These are phyloP conservation scores for Gloeostereum incarnatum DNA, from an alignment of 768 basidiomycete species.

Conservation along the genomic window DNA sequence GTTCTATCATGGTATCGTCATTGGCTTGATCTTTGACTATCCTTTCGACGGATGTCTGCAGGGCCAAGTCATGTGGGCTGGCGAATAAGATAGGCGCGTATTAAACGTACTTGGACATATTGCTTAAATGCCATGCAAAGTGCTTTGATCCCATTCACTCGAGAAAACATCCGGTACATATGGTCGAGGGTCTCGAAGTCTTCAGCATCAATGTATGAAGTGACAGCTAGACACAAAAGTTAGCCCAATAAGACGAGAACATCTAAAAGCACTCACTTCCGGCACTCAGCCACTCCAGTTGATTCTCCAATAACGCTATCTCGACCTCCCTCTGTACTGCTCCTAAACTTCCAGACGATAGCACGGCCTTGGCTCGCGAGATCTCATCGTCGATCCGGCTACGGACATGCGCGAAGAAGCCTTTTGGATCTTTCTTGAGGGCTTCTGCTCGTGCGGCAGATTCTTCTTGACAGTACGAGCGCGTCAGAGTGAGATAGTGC, in stretches of 20 bases:
- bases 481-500: conserved; percentile 39
- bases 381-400: conserved; percentile 46
- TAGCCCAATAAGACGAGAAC: too few relatives aligned
- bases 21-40: conserved; percentile 54
- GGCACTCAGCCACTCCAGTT: conserved; percentile 43
- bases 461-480: conserved; percentile 44
- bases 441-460: conserved; percentile 27
- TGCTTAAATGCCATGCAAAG: conserved; percentile 55
- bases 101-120: conserved; percentile 42
- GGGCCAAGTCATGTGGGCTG: background rate
- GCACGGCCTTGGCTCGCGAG: conserved; percentile 38
- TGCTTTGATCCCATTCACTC: conserved; percentile 42
- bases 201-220: conserved; percentile 37
- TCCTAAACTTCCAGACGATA: conserved; percentile 43
- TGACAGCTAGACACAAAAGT: too few relatives aligned
- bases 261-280: too few relatives aligned
- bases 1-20: conserved; percentile 75
- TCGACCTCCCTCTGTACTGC: too few relatives aligned
- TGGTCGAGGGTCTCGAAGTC: conserved; percentile 31
- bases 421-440: conserved; percentile 31
- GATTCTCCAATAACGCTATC: conserved; percentile 38
- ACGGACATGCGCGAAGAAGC: conserved; percentile 43
- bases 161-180: conserved; percentile 55
- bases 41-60: conserved; percentile 43
- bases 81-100: background rate